Percentiles rank a stretch among this genome's conserved stretches.
Conservation (phyloP, 306 rosid species). For the Vigna angularis region DNA sequence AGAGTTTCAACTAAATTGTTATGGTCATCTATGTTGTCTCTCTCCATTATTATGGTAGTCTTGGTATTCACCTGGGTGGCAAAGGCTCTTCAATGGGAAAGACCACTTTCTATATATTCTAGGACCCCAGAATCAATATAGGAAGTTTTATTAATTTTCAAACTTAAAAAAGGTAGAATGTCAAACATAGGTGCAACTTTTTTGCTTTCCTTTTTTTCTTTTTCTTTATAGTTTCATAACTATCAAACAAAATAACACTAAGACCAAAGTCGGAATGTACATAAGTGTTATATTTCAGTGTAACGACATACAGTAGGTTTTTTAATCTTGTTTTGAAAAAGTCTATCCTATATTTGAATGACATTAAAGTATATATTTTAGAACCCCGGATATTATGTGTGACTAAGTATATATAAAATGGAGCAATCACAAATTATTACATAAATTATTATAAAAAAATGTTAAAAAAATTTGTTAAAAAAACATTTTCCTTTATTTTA, state of each 20-base stretch:
- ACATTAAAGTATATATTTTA: too few species aligned
- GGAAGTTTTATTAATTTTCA: conserved; percentile 25
- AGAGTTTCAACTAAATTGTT: conserved; percentile 47
- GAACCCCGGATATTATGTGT: too few species aligned
- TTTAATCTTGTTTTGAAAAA: too few species aligned
- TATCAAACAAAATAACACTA: conserved; percentile 23
- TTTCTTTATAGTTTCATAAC: neutral
- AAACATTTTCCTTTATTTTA: too few species aligned
- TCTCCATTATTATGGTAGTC: conserved; percentile 64
- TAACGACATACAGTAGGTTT: neutral
- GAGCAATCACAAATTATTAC: accelerated
- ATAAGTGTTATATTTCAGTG: neutral
- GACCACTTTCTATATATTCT: conserved; percentile 43
- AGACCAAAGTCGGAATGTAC: conserved; percentile 56
- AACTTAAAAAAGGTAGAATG: conserved; percentile 1
- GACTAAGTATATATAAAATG: too few species aligned
- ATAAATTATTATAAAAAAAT: too few species aligned
- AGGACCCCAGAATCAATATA: conserved; percentile 35
- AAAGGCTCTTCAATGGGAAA: conserved; percentile 52
- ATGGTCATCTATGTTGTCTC: conserved; percentile 64
- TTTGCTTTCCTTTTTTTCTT: neutral
- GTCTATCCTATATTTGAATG: too few species aligned
- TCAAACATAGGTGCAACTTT: neutral
- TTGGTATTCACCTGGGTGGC: conserved; percentile 56
- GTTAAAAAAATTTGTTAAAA: too few species aligned